phyloP scores from a whole-genome alignment of 2,329 filamentous ascomycete species.

The Ilyonectria robusta region DNA sequence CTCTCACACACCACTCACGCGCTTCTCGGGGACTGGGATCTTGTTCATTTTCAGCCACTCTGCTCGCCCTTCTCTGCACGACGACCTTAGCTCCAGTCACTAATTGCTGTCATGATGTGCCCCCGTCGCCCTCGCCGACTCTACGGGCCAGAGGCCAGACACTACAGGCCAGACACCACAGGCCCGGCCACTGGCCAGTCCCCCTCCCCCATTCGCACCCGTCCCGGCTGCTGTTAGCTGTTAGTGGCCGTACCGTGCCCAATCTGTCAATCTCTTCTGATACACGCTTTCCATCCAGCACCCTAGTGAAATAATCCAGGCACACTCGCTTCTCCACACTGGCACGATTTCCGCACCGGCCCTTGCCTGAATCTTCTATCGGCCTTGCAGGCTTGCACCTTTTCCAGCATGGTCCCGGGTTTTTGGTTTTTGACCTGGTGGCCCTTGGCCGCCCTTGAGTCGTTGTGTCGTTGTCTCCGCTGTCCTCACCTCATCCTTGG shows the following conservation, averaged over 20 bases:
- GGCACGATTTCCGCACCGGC: slow-evolving; percentile 40
- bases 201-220: slow-evolving; percentile 20
- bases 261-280: slow-evolving; percentile 58
- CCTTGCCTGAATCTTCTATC: slow-evolving; percentile 41
- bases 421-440: slow-evolving; percentile 32
- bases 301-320: slow-evolving; percentile 61
- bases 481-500: slow-evolving; percentile 27
- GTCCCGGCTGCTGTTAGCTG: slow-evolving; percentile 25
- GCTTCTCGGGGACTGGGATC: slow-evolving; percentile 35
- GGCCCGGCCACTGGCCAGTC: slow-evolving; percentile 3
- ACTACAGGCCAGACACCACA: slow-evolving; percentile 26
- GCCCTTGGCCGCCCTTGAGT: slow-evolving; percentile 16
- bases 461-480: slow-evolving; percentile 24
- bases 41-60: slow-evolving; percentile 40
- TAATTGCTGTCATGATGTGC: slow-evolving; percentile 21
- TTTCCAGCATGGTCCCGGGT: slow-evolving; percentile 36
- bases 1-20: slow-evolving; percentile 32
- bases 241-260: slow-evolving; percentile 29
- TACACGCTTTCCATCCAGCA: slow-evolving; percentile 53
- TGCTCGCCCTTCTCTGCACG: slow-evolving; percentile 32
- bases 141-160: slow-evolving; percentile 26
- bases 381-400: slow-evolving; percentile 22
- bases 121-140: slow-evolving; percentile 18
- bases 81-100: slow-evolving; percentile 28
- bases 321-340: slow-evolving; percentile 59